These are phyloP conservation scores for Nitzschia inconspicua DNA, from an alignment of 108 stramenopile species.

Conservation along the genomic window DNA sequence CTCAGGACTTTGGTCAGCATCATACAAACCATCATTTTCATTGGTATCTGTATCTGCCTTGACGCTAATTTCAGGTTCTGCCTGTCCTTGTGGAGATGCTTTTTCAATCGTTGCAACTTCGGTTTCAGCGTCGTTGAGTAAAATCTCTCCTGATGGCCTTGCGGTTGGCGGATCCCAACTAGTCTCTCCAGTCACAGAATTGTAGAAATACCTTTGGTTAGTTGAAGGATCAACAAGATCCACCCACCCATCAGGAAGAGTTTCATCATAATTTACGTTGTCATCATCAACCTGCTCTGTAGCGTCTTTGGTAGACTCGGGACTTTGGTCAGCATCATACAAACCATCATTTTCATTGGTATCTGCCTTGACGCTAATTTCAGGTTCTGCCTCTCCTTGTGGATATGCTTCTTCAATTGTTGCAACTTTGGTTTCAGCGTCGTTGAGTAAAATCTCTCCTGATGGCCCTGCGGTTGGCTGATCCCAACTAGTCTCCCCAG, in stretches of 20 bases:
- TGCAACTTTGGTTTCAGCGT: not conserved
- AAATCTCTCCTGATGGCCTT: too few species aligned
- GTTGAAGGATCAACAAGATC: constrained; percentile 32
- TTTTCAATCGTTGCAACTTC: too few species aligned
- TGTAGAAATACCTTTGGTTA: constrained; percentile 36
- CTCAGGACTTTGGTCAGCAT: too few species aligned
- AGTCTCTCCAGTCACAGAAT: constrained; percentile 29
- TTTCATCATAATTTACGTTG: not conserved
- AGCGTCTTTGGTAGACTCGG: not conserved
- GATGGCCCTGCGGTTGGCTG: constrained; percentile 12
- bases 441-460: not conserved
- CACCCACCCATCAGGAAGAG: constrained; percentile 36
- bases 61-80: too few species aligned
- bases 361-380: not conserved
- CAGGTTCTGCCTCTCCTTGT: too few species aligned
- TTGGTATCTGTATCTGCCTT: too few species aligned
- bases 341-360: not conserved
- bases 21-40: too few species aligned
- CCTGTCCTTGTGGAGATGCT: too few species aligned
- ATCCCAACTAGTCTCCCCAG: constrained; percentile 51
- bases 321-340: too few species aligned
- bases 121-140: too few species aligned
- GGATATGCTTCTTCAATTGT: too few species aligned
- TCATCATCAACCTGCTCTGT: not conserved
- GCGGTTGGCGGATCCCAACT: constrained; percentile 41